Base-by-base conservation (phyloP, 2,329 filamentous ascomycete species). In the Dactylellina cionopaga region DNA sequence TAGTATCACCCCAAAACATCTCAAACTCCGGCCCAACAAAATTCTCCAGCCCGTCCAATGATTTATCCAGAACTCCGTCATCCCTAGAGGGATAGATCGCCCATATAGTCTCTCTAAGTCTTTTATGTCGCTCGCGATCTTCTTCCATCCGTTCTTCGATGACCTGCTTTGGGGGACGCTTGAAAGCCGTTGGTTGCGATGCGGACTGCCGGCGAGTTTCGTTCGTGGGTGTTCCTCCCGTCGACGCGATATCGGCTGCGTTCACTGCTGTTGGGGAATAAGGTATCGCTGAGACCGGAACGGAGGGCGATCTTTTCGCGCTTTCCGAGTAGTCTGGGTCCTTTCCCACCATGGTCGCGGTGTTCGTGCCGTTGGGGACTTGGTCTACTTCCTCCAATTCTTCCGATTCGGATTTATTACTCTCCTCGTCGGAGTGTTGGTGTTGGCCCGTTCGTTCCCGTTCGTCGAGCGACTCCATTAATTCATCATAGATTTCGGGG, bases 61-160 rank as follows among this genome's bases (percentile, higher is more conserved):
- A 58, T 35, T 66, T 55, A 22, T 74, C 69, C 47, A 46, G 27
- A 25, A 41, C n/a, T 29, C 15, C 74, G 5, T 89, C 86, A 24
- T 86, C 84, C 6, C 84, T 82, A 29, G 87, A 85, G 6, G 86
- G 84, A 27, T 87, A 87, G 1, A 96, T 88, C 0, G 92, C 92
- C 95, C 96, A 99, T 74, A 96, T 96, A 77, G 89, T 92, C 82
- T 99, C 95, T 19, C 95, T 84, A 77, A 94, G 83, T 43, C 94
- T 84, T 84, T 99, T 99, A 80, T 99, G 96, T 65, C 95, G 84
- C 80, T 99, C 95, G 2, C 95, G 85, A 80, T 99, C 95, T 81
- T 99, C 96, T 77, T 99, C 96, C 74, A 99, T 96, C 39, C 95
- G 85, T 82, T 98, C 93, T 81, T 98, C 93, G 58, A 97, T 91